Conservation (phyloP, 495 filamentous ascomycete genomes). For the Xylaria acuta region DNA sequence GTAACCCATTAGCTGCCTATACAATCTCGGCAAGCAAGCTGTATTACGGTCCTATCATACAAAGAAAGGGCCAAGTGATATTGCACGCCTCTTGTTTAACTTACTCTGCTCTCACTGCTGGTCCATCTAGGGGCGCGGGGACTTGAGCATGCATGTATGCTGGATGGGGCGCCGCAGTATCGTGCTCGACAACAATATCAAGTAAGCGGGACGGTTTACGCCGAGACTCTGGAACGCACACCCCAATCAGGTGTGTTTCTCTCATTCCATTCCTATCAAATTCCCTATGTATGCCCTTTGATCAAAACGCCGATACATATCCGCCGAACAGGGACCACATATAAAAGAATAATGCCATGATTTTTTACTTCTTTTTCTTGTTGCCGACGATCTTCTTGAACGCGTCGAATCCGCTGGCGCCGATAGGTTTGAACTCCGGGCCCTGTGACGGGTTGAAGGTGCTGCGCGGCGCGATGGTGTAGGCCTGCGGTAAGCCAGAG, state of each 20-base stretch:
- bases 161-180: neutral
- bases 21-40: neutral
- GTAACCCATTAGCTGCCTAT: too few species aligned
- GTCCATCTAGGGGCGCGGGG: too few species aligned
- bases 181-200: neutral
- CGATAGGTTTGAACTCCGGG: constrained; percentile 64
- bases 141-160: too few species aligned
- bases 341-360: neutral
- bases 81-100: too few species aligned
- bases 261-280: neutral
- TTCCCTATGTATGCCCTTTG: neutral
- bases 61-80: too few species aligned
- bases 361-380: constrained; percentile 60
- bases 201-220: neutral
- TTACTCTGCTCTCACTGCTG: too few species aligned
- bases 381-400: constrained; percentile 83
- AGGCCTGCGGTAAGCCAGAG: constrained; percentile 73
- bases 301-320: neutral
- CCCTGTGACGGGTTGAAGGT: constrained; percentile 53
- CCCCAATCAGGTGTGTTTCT: neutral
- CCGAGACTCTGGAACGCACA: neutral
- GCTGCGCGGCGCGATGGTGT: constrained; percentile 77
- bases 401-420: constrained; percentile 75
- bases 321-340: neutral
- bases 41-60: too few species aligned